phyloP scores from a whole-genome alignment of 257 asterid species.

The Primulina huaijiensis region DNA sequence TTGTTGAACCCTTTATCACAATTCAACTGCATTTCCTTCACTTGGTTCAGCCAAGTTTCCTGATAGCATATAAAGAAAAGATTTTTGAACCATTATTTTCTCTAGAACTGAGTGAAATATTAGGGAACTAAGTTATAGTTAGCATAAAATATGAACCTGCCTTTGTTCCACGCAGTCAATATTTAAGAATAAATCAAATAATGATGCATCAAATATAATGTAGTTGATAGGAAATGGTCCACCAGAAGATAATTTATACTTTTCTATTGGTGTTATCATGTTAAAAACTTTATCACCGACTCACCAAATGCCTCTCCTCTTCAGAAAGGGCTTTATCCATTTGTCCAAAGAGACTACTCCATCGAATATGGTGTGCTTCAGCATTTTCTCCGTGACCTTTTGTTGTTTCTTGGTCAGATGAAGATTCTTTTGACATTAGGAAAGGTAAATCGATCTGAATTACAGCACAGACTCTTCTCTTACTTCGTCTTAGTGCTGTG shows the following conservation, averaged over 20 bases:
- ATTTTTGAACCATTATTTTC: conserved; percentile 9
- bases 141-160: not conserved
- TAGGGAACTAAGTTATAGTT: not conserved
- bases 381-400: conserved; percentile 33
- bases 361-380: conserved; percentile 61
- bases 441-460: conserved; percentile 68
- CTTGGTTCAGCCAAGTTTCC: conserved; percentile 88
- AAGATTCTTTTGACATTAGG: conserved; percentile 59
- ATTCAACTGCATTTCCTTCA: conserved; percentile 77
- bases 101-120: not conserved
- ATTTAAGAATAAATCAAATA: not conserved
- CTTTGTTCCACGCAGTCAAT: not conserved
- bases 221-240: not conserved
- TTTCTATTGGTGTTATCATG: not conserved
- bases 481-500: conserved; percentile 78
- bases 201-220: not conserved
- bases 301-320: conserved; percentile 79
- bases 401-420: conserved; percentile 38
- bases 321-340: conserved; percentile 77
- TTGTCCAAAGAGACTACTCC: conserved; percentile 65
- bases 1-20: conserved; percentile 66
- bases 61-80: conserved; percentile 32
- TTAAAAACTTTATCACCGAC: conserved; percentile 15
- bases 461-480: conserved; percentile 68
- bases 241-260: not conserved